Base-by-base conservation (phyloP, 768 basidiomycete genomes). In the Boletus reticuloceps region DNA sequence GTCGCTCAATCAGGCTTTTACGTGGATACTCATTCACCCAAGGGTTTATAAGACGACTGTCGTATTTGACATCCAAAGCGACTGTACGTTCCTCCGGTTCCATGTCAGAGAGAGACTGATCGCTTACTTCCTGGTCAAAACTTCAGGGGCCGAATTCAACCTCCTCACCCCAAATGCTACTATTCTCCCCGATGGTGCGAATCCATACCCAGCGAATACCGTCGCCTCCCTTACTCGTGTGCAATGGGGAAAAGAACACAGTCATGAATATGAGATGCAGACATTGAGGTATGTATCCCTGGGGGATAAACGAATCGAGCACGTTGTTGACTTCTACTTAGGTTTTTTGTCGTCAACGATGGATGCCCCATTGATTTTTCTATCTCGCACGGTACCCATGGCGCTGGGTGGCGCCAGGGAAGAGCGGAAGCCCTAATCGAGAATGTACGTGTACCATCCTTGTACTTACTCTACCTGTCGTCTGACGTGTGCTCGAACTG, bases 31-130 rank as follows among this genome's bases (percentile, higher is more conserved):
- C 31, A 39, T 38, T 13, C 47, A 53, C 39, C 45, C 53, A 17
- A 39, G 31, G 25, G 31, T 41, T 9, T 53, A 47, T 19, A 48
- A 48, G 46, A 53, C 53, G 5, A 1, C 16, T 2, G 36, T 47
- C 40, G 25, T 11, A 10, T 42, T 56, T n/a, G 55, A 53, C 46
- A 56, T 53, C 22, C 55, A 56, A 19, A 53, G 51, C 17, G 40
- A 56, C 27, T 48, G 51, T 56, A 31, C 37, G 55, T 37, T 25
- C 19, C 6, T 31, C 43, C 6, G 17, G 27, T n/a, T 31, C 45
- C 11, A 20, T 14, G 31, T 14, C 14, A 9, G 2, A 10, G 31
- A 25, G 27, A 29, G 27, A 29, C 27, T 29, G 27, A 29, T 9
- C 27, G 27, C 27, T 29, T 29, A 9, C 27, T 29, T 27, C 27